A percentile compares a stretch with the other conserved stretches of the same genome.
phyloP scores from a whole-genome alignment of 805 yeast species.

The Wickerhamomyces silvicola region DNA sequence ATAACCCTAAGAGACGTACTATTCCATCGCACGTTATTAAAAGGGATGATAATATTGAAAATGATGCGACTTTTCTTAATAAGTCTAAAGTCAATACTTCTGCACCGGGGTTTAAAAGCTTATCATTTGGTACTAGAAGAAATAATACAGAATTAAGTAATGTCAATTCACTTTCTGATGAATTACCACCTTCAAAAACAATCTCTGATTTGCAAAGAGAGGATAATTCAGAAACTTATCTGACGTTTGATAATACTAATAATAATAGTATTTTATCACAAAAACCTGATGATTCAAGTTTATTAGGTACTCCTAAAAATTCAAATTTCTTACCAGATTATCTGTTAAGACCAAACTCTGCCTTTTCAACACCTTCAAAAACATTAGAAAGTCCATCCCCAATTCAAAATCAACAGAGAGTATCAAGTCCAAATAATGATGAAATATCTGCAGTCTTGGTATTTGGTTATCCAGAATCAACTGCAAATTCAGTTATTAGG shows the following conservation, averaged over 20 bases:
- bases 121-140: constrained; percentile 33
- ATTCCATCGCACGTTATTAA: constrained; percentile 43
- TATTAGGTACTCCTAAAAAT: neutral
- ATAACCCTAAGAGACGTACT: constrained; percentile 37
- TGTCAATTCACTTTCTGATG: constrained; percentile 29
- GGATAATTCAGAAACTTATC: constrained; percentile 22
- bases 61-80: constrained; percentile 19
- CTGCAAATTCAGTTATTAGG: constrained; percentile 58
- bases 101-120: constrained; percentile 29
- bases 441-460: constrained; percentile 67
- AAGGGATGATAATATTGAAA: constrained; percentile 25
- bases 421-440: constrained; percentile 3
- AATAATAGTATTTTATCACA: constrained; percentile 6
- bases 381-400: constrained; percentile 1
- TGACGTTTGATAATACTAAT: constrained; percentile 13
- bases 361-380: constrained; percentile 13
- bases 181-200: constrained; percentile 35
- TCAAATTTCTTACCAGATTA: constrained; percentile 6
- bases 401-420: too few relatives aligned
- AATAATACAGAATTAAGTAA: constrained; percentile 17
- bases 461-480: constrained; percentile 81
- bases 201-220: constrained; percentile 35
- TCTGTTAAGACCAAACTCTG: constrained; percentile 9
- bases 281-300: neutral
- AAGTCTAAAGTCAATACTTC: constrained; percentile 6